Base-by-base conservation (phyloP, 495 filamentous ascomycete genomes). In the Monascus purpureus region DNA sequence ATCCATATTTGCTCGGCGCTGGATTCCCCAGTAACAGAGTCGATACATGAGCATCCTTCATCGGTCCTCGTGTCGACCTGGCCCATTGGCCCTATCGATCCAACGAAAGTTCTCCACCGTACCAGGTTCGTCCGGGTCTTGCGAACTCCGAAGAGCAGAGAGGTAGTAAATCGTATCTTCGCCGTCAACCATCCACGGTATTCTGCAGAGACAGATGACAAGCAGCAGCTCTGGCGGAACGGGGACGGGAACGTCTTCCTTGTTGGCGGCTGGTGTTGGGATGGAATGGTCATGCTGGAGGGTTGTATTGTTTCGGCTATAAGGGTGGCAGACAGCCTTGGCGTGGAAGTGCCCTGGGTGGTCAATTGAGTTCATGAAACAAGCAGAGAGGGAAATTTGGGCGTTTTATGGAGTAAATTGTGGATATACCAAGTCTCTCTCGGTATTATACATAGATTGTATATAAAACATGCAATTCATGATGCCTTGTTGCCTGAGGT, bases 271-370 rank as follows among this genome's bases (percentile, higher is more conserved):
- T 76, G 70, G 72, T 73, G 70, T 37, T 74, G 72, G 70, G 72
- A 76, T 53, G 72, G 72, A 0, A 73, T 74, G 70, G 72, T 74
- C 7, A 29, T 76, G 34, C 43, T 75, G 8, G 69, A 75, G 39
- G 72, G 72, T 6, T 76, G 72, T 35, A 46, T 72, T 9, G 52
- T 63, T 3, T 72, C 68, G 11, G 67, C 70, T 0, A 61, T 65
- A 43, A 47, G 59, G 9, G 58, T 75, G 25, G 71, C 68, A 1
- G 38, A 43, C 8, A 53, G 41, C 1, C 50, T 75, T 17, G 67
- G 52, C 2, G 64, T 73, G 9, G 40, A 60, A 12, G 49, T 70
- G n/a, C 58, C 58, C 1, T 63, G 58, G 56, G 32, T 22, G n/a
- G n/a, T n/a, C n/a, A n/a, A n/a, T n/a, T n/a, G n/a, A n/a, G n/a